Conservation (phyloP, 2,329 filamentous ascomycete genomes). For the Arthroderma sp. region DNA sequence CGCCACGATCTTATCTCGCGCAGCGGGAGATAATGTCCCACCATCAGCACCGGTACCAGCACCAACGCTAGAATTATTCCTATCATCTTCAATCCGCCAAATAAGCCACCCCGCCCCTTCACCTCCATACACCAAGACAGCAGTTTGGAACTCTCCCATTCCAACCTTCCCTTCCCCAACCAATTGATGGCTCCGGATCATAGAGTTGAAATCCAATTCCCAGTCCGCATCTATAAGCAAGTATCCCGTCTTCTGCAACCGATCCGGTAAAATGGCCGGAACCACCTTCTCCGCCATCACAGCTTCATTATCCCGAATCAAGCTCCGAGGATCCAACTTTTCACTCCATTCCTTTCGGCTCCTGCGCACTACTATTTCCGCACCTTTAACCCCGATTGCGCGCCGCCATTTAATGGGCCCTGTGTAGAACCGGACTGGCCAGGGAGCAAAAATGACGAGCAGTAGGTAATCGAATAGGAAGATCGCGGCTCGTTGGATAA, state of each 20-base stretch:
- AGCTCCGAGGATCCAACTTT: conserved; percentile 7
- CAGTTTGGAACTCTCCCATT: conserved; percentile 55
- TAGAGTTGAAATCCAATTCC: conserved; percentile 74
- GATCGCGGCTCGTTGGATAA: conserved; percentile 47
- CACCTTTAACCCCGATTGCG: conserved; percentile 59
- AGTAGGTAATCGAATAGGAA: conserved; percentile 65
- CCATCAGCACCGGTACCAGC: conserved; percentile 6
- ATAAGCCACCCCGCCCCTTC: conserved; percentile 59
- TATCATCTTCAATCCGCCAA: conserved; percentile 46
- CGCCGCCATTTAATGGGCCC: conserved; percentile 63
- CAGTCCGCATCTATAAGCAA: conserved; percentile 72
- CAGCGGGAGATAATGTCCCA: conserved; percentile 15
- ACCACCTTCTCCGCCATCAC: conserved; percentile 45
- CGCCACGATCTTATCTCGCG: conserved; percentile 55
- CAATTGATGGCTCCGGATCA: conserved; percentile 59
- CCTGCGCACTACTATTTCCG: conserved; percentile 69
- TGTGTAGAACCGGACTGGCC: conserved; percentile 58
- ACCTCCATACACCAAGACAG: conserved; percentile 53
- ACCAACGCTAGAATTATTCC: conserved; percentile 27
- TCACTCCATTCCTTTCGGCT: conserved; percentile 54
- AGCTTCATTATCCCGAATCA: conserved; percentile 38
- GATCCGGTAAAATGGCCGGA: conserved; percentile 54
- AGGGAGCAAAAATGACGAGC: conserved; percentile 55
- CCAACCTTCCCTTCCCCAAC: conserved; percentile 43
- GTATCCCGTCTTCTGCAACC: conserved; percentile 73